Conservation (phyloP, 2,329 filamentous ascomycete genomes). For the Grosmannia penicillata region DNA sequence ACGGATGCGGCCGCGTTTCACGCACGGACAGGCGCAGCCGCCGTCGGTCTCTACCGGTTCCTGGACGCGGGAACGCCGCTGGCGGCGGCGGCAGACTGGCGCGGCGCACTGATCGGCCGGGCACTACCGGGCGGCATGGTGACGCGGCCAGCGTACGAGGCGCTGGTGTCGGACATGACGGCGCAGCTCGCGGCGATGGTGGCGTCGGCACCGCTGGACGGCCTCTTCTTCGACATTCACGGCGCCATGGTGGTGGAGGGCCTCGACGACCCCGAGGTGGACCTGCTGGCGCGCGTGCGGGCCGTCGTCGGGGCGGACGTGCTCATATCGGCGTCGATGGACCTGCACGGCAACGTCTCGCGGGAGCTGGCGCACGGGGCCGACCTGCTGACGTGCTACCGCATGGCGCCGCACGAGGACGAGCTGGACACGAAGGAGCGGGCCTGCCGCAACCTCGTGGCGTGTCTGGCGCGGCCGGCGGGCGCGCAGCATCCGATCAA, state of each 20-base stretch:
- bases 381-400: conserved; percentile 38
- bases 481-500: conserved; percentile 25
- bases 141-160: conserved; percentile 28
- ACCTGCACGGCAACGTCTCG: conserved; percentile 40
- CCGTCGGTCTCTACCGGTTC: conserved; percentile 29
- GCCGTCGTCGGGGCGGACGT: conserved; percentile 27
- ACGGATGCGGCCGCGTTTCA: conserved; percentile 34
- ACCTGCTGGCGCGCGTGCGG: conserved; percentile 30
- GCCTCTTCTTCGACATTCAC: conserved; percentile 41
- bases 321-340: conserved; percentile 38
- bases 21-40: conserved; percentile 25
- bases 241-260: conserved; percentile 39
- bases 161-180: conserved; percentile 25
- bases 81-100: conserved; percentile 28
- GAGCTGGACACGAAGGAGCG: conserved; percentile 32
- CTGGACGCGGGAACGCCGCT: conserved; percentile 25
- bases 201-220: conserved; percentile 21
- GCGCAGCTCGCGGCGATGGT: conserved; percentile 23
- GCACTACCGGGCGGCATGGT: conserved; percentile 34
- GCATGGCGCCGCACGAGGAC: conserved; percentile 36
- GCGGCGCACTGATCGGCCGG: conserved; percentile 34
- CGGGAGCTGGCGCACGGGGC: conserved; percentile 29
- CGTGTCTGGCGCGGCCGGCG: conserved; percentile 15
- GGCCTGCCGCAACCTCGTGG: conserved; percentile 32
- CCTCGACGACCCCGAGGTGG: conserved; percentile 30